Evolutionary conservation across 257 asterid species (phyloP).

Genomic region (Solanum etuberosum): DNA sequence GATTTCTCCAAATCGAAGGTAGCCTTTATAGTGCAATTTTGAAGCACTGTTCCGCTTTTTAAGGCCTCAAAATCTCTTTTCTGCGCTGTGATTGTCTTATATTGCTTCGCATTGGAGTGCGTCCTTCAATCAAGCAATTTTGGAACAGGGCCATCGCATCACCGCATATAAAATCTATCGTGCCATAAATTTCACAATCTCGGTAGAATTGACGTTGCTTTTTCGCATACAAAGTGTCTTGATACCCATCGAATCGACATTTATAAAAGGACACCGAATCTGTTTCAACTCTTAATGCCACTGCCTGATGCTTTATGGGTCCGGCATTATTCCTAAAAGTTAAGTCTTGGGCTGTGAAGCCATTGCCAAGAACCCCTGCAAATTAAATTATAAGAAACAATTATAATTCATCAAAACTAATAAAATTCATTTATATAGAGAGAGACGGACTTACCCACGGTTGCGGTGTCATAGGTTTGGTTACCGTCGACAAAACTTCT

Average conservation of each 20-base stretch:
- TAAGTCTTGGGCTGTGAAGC: neutral
- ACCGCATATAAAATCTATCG: neutral
- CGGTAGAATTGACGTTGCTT: neutral
- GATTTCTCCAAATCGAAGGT: neutral
- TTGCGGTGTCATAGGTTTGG: neutral
- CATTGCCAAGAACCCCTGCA: neutral
- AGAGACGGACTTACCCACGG: neutral
- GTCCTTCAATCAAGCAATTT: neutral
- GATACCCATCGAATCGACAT: constrained; percentile 7
- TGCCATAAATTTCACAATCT: constrained; percentile 1
- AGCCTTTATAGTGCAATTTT: neutral
- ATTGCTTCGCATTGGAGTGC: neutral
- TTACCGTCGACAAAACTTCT: neutral
- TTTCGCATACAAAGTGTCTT: neutral
- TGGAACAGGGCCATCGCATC: neutral
- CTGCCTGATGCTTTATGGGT: neutral
- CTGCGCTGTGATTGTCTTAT: neutral
- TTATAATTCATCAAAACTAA: neutral
- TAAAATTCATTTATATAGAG: neutral
- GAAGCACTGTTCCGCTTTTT: neutral
- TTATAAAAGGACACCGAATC: neutral
- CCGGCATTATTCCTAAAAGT: constrained; percentile 10
- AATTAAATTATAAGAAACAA: neutral
- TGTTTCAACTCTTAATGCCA: neutral
- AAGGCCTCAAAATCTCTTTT: neutral